Evolutionary conservation across 352 stramenopile genomes (phyloP).

Genomic region (Peronospora destructor): DNA sequence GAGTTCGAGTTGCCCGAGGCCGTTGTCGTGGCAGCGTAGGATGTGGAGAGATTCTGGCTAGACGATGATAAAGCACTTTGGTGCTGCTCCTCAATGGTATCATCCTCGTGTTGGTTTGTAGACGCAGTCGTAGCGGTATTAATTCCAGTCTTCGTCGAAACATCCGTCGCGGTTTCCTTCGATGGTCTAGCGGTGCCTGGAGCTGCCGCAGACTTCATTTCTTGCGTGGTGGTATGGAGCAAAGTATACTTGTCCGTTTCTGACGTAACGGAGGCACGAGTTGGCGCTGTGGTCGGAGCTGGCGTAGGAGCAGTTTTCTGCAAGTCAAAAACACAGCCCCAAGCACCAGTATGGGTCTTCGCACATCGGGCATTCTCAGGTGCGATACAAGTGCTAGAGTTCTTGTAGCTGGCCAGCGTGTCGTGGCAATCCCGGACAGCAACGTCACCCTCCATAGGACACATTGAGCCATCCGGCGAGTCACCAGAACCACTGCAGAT

Average conservation of each 20-base stretch:
- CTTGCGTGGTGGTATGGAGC: too few relatives aligned
- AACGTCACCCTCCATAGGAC: conserved; percentile 52
- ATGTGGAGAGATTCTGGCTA: neutral
- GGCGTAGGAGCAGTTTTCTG: conserved; percentile 12
- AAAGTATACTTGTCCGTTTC: neutral
- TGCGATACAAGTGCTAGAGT: conserved; percentile 42
- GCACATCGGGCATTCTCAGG: conserved; percentile 42
- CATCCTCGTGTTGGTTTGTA: neutral
- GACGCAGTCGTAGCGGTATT: conserved; percentile 14
- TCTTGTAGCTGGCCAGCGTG: conserved; percentile 46
- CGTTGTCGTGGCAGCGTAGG: neutral
- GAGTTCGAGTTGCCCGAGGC: neutral
- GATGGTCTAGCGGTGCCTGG: neutral
- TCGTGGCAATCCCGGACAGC: conserved; percentile 51
- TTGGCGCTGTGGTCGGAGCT: conserved; percentile 11
- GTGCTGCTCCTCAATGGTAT: too few relatives aligned
- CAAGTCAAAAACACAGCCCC: conserved; percentile 49
- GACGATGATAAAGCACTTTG: too few relatives aligned
- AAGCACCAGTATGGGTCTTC: conserved; percentile 69
- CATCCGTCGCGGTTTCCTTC: conserved; percentile 2
- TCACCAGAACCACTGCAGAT: conserved; percentile 53
- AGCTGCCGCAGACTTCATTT: conserved; percentile 1
- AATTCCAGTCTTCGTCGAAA: conserved; percentile 2
- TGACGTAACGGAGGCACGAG: neutral
- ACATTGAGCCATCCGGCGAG: conserved; percentile 34